A percentile compares a stretch with the other conserved stretches of the same genome.
These are phyloP conservation scores for Vitis amurensis DNA, from an alignment of 164 flowering plant species.

Conservation along the genomic window DNA sequence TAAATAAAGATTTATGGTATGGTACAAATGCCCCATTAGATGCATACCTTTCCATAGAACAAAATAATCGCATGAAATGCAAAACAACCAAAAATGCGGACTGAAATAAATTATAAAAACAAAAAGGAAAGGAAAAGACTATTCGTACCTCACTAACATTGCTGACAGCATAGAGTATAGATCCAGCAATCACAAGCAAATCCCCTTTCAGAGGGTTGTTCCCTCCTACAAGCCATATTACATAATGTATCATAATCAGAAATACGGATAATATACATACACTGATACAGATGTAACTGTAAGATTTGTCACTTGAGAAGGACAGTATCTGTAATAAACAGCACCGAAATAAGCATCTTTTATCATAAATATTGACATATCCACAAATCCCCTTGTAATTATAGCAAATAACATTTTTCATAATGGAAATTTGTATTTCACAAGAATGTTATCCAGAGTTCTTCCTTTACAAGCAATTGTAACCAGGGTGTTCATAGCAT, in stretches of 20 bases:
- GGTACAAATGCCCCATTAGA: no score
- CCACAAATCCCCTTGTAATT: no score
- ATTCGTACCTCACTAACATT: conserved; percentile 86
- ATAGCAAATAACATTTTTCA: not conserved
- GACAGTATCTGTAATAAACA: not conserved
- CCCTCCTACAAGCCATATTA: conserved; percentile 46
- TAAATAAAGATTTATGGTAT: no score
- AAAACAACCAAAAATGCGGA: not conserved
- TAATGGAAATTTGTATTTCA: not conserved
- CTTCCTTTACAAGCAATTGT: not conserved
- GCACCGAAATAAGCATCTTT: no score
- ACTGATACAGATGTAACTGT: not conserved
- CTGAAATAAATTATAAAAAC: no score
- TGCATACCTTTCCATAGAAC: not conserved
- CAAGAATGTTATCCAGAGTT: not conserved
- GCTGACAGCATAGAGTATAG: conserved; percentile 82
- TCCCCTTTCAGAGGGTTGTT: conserved; percentile 86
- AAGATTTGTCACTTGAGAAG: not conserved
- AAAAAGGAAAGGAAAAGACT: not conserved
- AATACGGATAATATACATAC: not conserved
- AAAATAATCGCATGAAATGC: not conserved
- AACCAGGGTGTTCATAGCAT: not conserved
- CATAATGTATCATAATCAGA: not conserved
- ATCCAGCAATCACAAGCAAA: conserved; percentile 80
- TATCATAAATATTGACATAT: no score